Evolutionary conservation across 805 yeast genomes (phyloP), one percentile per base, ranked within the genome.

Genomic region (Ogataea zsoltii): DNA sequence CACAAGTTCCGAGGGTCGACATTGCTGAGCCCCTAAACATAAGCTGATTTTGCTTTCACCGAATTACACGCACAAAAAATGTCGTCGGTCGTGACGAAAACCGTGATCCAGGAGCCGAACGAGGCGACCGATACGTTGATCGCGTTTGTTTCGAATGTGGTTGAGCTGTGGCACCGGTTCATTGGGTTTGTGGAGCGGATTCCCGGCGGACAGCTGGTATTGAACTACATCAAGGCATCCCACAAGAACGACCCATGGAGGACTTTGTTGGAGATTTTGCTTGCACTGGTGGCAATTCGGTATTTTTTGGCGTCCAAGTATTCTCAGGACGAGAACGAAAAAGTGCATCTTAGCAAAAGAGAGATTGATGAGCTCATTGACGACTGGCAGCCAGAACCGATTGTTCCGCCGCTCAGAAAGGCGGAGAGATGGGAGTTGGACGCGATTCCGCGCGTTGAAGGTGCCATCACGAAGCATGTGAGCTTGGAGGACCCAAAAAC

Each of bases 181-280:
- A 38, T 64, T n/a, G 47, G 21, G 10, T 30, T 48, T 3, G 47
- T 64, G n/a, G 55, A 51, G 29, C 44, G 44, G 6, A 31, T 68
- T 14, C 88, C 88, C 1, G 86, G 86, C 45, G 85, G 86, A 13
- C 70, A 67, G 36, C 68, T 79, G 44, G 60, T 83, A 5, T 68
- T 84, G 26, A 68, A 90, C 45, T 94, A 94, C 66, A 83, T 94
- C 58, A 76, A 75, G 52, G 82, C 90, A 11, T 89, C 97, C 2
- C 91, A 91, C 63, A 90, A 89, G 64, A 81, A 94, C 66, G 99
- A 94, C 65, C 99, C 99, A 1, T 76, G 89, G 49, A 79, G 99
- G 58, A 87, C 98, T 0, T 60, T 88, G 7, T 73, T 94, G 44
- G 99, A 94, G 68, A 65, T 86, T 30, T 71, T 82, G 14, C 73